A percentile compares a stretch with the other conserved stretches of the same genome.
These are phyloP conservation scores for Dryas octopetala DNA, from an alignment of 306 rosid genomes.

Conservation along the genomic window DNA sequence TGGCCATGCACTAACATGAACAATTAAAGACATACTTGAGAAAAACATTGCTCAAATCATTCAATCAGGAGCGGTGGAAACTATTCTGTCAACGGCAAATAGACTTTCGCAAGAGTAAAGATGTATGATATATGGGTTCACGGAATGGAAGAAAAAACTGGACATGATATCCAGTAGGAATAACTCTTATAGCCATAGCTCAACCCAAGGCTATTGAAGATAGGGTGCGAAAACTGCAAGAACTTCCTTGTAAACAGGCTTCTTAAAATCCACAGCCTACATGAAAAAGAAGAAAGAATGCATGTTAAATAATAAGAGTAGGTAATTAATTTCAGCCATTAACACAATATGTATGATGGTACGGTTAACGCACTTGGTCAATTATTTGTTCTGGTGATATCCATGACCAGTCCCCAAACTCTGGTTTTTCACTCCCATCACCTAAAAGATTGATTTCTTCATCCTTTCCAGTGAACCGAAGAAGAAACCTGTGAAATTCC, in stretches of 20 bases:
- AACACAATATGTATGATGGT: constrained; percentile 4
- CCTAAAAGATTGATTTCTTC: constrained; percentile 89
- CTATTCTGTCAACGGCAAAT: background rate
- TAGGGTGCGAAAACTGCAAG: constrained; percentile 55
- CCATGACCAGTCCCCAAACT: constrained; percentile 97
- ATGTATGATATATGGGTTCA: background rate
- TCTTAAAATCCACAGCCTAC: constrained; percentile 90
- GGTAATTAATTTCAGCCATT: background rate
- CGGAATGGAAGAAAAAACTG: background rate
- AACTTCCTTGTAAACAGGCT: constrained; percentile 87
- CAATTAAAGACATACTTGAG: background rate
- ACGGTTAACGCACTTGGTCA: constrained; percentile 56
- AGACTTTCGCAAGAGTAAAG: background rate
- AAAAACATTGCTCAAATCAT: background rate
- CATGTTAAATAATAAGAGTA: background rate
- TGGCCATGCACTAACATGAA: background rate
- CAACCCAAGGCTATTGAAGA: constrained; percentile 38
- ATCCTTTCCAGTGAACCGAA: constrained; percentile 71
- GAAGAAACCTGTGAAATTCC: constrained; percentile 59
- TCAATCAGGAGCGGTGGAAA: background rate
- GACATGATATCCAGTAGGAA: background rate
- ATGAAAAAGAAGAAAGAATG: constrained; percentile 15
- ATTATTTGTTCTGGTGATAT: constrained; percentile 55
- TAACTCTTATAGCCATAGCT: background rate
- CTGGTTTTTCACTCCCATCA: constrained; percentile 88